Conservation (phyloP, 352 stramenopile species). For the Phytophthora aleatoria region DNA sequence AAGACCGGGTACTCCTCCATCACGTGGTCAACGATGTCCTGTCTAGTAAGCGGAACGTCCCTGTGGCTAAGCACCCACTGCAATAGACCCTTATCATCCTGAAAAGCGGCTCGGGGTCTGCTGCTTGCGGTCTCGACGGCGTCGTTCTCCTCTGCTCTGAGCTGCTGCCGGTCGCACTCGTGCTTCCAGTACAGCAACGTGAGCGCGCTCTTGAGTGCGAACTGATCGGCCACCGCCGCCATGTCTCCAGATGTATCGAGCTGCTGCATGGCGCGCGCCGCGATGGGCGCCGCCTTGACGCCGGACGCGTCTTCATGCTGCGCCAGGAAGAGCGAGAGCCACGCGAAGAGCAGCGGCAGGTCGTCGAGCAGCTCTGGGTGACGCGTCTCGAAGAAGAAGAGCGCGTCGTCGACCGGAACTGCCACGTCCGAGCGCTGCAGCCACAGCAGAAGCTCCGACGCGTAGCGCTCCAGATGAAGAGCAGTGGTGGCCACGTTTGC, state of each 20-base stretch:
- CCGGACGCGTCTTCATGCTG: constrained; percentile 30
- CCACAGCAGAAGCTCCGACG: constrained; percentile 59
- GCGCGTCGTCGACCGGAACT: constrained; percentile 51
- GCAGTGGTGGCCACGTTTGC: constrained; percentile 29
- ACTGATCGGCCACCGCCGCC: constrained; percentile 43
- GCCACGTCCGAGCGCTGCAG: constrained; percentile 42
- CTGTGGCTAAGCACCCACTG: constrained; percentile 57
- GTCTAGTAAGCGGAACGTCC: constrained; percentile 52
- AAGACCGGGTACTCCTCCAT: constrained; percentile 59
- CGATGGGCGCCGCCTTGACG: constrained; percentile 15
- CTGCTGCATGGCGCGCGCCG: constrained; percentile 21
- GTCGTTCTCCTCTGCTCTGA: constrained; percentile 11
- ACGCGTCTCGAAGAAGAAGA: constrained; percentile 70
- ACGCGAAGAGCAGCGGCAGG: constrained; percentile 56
- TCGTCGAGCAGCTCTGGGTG: constrained; percentile 63
- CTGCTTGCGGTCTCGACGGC: not conserved
- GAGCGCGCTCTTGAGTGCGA: constrained; percentile 57
- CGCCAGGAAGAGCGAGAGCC: constrained; percentile 59
- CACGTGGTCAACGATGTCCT: constrained; percentile 70
- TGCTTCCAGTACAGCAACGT: constrained; percentile 73
- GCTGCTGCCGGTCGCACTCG: constrained; percentile 38
- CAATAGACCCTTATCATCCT: constrained; percentile 46
- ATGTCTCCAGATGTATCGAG: constrained; percentile 38
- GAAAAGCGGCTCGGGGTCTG: constrained; percentile 21
- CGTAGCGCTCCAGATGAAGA: constrained; percentile 47